Evolutionary conservation across 2,329 filamentous ascomycete species (phyloP), one percentile per base, ranked within the genome.

Genomic region (Fusarium tanahbumbuense): DNA sequence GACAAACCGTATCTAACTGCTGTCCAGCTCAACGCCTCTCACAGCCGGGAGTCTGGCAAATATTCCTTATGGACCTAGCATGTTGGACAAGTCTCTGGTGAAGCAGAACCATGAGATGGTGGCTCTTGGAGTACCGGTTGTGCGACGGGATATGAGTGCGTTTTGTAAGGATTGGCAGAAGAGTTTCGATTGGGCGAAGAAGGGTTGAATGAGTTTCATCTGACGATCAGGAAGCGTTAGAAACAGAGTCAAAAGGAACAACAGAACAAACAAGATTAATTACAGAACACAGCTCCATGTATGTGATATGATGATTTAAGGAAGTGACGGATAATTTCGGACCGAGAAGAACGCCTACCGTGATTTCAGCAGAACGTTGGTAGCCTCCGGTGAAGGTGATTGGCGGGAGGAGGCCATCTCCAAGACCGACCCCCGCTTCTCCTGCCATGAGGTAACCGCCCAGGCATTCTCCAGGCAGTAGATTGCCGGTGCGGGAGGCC

Each of bases 31-130:
- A 15, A 11, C 25, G 6, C 18, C 8, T 23, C 15, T 34, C 16
- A 50, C 20, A 2, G 5, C 9, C 2, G 16, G 13, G 15, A n/a
- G 0, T 2, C 23, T 50, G 16, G 10, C 12, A 2, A 25, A 25
- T 1, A 1, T 34, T 0, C 16, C 8, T 1, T 2, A n/a, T 11
- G 47, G 22, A 15, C 11, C 28, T n/a, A 2, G 1, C 1, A 34
- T 34, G 20, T 6, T 50, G 30, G 3, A 2, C 2, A 25, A 5
- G 2, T 22, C 20, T 0, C 18, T 50, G 11, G 4, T 25, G 12
- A 18, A 50, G 11, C 10, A 34, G 2, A 34, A n/a, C 2, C 16
- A 34, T 15, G 47, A 50, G 16, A 50, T n/a, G 11, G 16, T 50
- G 1, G 30, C 30, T 10, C 30, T 50, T 30, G 47, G 20, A 15